Percentiles rank a stretch among this genome's conserved stretches.
Evolutionary conservation across 257 asterid genomes (phyloP).

Genomic region (Paraleonurus japonicus): DNA sequence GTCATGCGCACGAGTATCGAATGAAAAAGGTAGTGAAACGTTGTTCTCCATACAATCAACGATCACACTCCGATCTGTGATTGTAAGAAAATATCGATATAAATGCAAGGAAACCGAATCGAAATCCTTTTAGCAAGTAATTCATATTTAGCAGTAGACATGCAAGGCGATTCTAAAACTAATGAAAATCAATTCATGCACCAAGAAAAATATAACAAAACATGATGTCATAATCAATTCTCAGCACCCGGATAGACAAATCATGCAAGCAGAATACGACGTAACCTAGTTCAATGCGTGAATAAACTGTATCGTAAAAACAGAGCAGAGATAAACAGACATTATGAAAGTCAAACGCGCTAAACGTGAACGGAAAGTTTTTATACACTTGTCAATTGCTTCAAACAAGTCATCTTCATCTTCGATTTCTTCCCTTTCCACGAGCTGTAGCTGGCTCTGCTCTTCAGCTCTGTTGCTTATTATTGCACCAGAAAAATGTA

Average conservation of each 20-base stretch:
- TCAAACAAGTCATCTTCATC: constrained; percentile 95
- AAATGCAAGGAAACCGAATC: background rate
- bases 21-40: constrained; percentile 6
- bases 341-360: constrained; percentile 8
- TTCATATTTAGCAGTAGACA: background rate
- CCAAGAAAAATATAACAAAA: constrained; percentile 7
- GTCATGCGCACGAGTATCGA: constrained; percentile 5
- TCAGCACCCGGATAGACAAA: background rate
- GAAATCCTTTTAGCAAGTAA: constrained; percentile 1
- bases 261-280: background rate
- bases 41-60: background rate
- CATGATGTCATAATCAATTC: background rate
- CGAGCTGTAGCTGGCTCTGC: constrained; percentile 84
- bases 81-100: background rate
- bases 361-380: background rate
- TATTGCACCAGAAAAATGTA: constrained; percentile 12
- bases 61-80: background rate
- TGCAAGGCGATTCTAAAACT: background rate
- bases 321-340: background rate
- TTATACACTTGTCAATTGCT: constrained; percentile 86
- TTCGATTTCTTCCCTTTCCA: constrained; percentile 83
- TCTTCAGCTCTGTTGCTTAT: constrained; percentile 72
- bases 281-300: background rate
- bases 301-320: constrained; percentile 4
- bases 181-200: background rate